Base-by-base conservation (phyloP, 495 filamentous ascomycete genomes). In the Xylaria bambusicola region DNA sequence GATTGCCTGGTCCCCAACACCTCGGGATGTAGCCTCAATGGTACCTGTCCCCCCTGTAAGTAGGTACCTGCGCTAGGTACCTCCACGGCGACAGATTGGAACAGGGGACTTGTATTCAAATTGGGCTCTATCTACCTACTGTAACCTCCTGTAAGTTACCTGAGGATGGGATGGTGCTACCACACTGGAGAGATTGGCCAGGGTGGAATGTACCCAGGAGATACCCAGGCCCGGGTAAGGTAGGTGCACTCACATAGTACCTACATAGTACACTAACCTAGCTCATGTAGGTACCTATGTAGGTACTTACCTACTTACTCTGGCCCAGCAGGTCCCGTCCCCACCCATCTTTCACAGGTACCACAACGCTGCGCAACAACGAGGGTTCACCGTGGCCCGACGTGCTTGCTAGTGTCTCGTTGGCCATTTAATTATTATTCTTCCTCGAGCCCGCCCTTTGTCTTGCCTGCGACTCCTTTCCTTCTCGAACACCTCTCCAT, bases 391-490 rank as follows among this genome's bases (percentile, higher is more conserved):
- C 33, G 40, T 26, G 53, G 40, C 27, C 41, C 53, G 29, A 47
- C 38, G 29, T n/a, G 31, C 38, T 36, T n/a, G n/a, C n/a, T 44
- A 56, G 41, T 56, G 53, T 41, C 53, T 56, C 42, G 53, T 56
- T 42, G 29, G 29, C 27, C 49, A 40, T 60, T 60, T 52, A 52
- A 21, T 46, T 45, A 59, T 52, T 45, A 47, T 60, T 48, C 12
- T 48, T 21, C 45, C 12, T n/a, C n/a, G 13, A 56, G 44, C 42
- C 53, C 44, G 42, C 41, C 57, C 57, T 26, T 50, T 31, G 6
- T 44, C 57, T 52, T 15, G 12, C 13, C 53, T 27, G 29, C 1
- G 12, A 48, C 9, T 53, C 21, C 20, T 20, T 50, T 42, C 40
- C 20, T 33, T 35, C n/a, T 47, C 40, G 27, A 26, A 44, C 57